Percentiles rank a stretch among this genome's conserved stretches.
Evolutionary conservation across 495 filamentous ascomycete genomes (phyloP).

Genomic region (Tuber magnatum): DNA sequence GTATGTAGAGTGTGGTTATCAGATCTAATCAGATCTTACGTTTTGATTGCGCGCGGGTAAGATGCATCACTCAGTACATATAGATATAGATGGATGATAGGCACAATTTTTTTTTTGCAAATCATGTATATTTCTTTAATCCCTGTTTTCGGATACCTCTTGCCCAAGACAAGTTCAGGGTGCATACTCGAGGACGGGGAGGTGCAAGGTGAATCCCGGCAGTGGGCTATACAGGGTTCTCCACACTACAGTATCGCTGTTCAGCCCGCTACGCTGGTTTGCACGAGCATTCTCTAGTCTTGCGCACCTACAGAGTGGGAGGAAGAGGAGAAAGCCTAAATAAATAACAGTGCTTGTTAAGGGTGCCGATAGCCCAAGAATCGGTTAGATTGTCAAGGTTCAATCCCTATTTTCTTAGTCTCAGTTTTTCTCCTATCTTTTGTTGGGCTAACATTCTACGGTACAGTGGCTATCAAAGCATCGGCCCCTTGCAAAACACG

Average conservation of each 20-base stretch:
- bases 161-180: not conserved
- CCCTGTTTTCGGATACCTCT: too few species aligned
- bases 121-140: not conserved
- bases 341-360: slow-evolving; percentile 2
- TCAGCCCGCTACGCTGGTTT: slow-evolving; percentile 4
- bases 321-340: slow-evolving; percentile 2
- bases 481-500: not conserved
- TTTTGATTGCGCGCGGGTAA: too few species aligned
- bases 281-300: not conserved
- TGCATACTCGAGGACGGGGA: not conserved
- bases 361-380: not conserved
- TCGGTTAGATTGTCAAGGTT: slow-evolving; percentile 5
- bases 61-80: too few species aligned
- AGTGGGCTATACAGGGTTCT: not conserved
- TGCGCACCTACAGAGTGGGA: not conserved
- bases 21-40: too few species aligned
- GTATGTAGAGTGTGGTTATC: too few species aligned
- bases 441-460: not conserved
- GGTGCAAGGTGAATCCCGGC: not conserved
- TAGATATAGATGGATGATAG: too few species aligned
- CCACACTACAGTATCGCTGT: not conserved
- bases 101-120: too few species aligned
- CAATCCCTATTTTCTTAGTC: not conserved
- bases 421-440: not conserved
- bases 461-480: not conserved